These are phyloP conservation scores for Debaryomyces fabryi DNA, from an alignment of 1,139 yeast genomes.

Conservation along the genomic window DNA sequence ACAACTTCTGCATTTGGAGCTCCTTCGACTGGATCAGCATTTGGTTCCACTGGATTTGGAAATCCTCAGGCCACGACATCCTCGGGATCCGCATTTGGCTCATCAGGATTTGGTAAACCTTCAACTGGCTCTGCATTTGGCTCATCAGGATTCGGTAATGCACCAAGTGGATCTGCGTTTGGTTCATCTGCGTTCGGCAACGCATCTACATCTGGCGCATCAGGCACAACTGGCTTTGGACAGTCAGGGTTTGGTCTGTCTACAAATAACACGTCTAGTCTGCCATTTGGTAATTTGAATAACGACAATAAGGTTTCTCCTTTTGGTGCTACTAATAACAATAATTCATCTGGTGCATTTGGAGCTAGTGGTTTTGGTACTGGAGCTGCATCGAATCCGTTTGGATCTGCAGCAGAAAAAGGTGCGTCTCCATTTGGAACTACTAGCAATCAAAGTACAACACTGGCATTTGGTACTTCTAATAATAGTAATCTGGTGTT, in stretches of 20 bases:
- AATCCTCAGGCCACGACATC: neutral
- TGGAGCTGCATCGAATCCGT: slow-evolving; percentile 9
- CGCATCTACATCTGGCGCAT: neutral
- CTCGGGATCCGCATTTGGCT: slow-evolving; percentile 5
- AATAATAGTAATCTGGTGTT: slow-evolving; percentile 11
- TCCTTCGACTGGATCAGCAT: slow-evolving; percentile 4
- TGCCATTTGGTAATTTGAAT: slow-evolving; percentile 10
- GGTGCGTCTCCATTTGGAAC: slow-evolving; percentile 18
- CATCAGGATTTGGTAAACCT: slow-evolving; percentile 16
- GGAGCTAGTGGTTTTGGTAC: slow-evolving; percentile 12
- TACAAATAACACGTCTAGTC: slow-evolving; percentile 11
- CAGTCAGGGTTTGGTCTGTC: slow-evolving; percentile 12
- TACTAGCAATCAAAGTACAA: slow-evolving; percentile 2
- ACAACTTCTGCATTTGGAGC: neutral
- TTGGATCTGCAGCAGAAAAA: slow-evolving; percentile 8
- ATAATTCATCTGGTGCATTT: slow-evolving; percentile 10
- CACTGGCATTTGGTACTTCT: slow-evolving; percentile 5
- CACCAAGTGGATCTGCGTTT: slow-evolving; percentile 17
- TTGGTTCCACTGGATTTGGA: slow-evolving; percentile 11
- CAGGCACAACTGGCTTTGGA: slow-evolving; percentile 11
- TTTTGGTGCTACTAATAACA: slow-evolving; percentile 7
- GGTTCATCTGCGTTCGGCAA: slow-evolving; percentile 16
- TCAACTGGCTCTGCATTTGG: slow-evolving; percentile 7
- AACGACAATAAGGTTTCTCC: slow-evolving; percentile 2
- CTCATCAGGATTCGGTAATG: slow-evolving; percentile 13